Evolutionary conservation across 1,284 basidiomycete species (phyloP).

Genomic region (Rhizoctonia solani): DNA sequence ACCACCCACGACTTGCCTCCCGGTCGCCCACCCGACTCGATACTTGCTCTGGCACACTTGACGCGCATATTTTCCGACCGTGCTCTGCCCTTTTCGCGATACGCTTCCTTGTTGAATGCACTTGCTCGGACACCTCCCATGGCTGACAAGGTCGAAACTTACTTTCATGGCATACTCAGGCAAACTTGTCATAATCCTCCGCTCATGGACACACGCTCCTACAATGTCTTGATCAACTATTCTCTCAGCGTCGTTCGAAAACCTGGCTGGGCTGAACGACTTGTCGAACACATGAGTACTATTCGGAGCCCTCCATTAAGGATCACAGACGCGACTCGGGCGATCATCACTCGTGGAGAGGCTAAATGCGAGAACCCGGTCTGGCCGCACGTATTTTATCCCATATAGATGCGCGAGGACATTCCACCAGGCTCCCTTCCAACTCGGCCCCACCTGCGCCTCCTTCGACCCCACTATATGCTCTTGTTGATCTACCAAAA

Average conservation of each 20-base stretch:
- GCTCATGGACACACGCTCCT: conserved; percentile 52
- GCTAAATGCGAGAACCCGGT: conserved; percentile 12
- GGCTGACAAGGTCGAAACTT: neutral
- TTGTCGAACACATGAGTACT: conserved; percentile 61
- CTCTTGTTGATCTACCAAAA: neutral
- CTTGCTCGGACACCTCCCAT: neutral
- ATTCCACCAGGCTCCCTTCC: neutral
- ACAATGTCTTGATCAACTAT: conserved; percentile 69
- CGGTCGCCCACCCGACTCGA: conserved; percentile 17
- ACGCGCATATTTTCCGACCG: conserved; percentile 22
- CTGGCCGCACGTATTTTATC: conserved; percentile 6
- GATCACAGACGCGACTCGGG: conserved; percentile 58
- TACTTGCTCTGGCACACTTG: conserved; percentile 16
- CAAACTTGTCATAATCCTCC: conserved; percentile 42
- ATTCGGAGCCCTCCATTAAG: conserved; percentile 49
- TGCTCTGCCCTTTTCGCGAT: conserved; percentile 14
- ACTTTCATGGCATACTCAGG: conserved; percentile 7
- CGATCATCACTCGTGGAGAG: conserved; percentile 55
- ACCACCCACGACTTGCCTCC: conserved; percentile 12
- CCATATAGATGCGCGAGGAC: conserved; percentile 10
- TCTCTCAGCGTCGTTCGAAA: conserved; percentile 63
- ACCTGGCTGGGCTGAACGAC: conserved; percentile 50
- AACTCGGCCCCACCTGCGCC: neutral
- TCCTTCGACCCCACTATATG: neutral
- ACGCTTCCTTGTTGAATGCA: conserved; percentile 14